Base-by-base conservation (phyloP, 495 filamentous ascomycete genomes). In the Penicillium steckii region DNA sequence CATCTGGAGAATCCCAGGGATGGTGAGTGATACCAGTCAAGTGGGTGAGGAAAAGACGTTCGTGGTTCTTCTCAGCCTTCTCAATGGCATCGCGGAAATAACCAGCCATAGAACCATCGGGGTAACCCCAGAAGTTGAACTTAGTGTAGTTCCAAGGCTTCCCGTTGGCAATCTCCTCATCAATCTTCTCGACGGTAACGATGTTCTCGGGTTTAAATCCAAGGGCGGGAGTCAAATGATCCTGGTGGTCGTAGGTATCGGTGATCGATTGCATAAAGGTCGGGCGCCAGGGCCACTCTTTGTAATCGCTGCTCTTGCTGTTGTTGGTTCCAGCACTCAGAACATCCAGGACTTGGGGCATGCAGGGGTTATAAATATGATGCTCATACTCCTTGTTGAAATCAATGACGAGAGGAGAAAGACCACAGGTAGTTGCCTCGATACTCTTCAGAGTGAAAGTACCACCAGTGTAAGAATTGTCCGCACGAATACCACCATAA, bases 281-380 rank as follows among this genome's bases (percentile, higher is more conserved):
- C 0, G 61, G 45, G n/a, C 53, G 57, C 61, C 61, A 64, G 4
- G 61, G 57, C 57, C 57, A 61, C 26, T 72, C 62, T 10, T 52
- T 51, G 29, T 50, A 56, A n/a, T 68, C 55, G 3, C 52, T 51
- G 21, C 54, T 71, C 19, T 66, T 50, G 35, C 55, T 62, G 44
- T 47, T 60, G 64, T 64, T 74, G 57, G 42, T 61, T 30, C 56
- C 43, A 15, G 56, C 47, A 9, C 67, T 64, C 33, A 76, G 51
- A 19, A 70, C 58, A 6, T 68, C 61, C 15, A 76, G 52, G 27
- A 76, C 52, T 15, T 75, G 73, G 4, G 72, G 64, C 26, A 75
- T 56, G 55, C 73, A 76, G 1, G 73, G 73, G 43, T 76, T 71
- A 46, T 76, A 75, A 27, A 74, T 72, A 29, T 71, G 69, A 26